phyloP scores from a whole-genome alignment of 2,329 filamentous ascomycete genomes.

The Beauveria asiatica region DNA sequence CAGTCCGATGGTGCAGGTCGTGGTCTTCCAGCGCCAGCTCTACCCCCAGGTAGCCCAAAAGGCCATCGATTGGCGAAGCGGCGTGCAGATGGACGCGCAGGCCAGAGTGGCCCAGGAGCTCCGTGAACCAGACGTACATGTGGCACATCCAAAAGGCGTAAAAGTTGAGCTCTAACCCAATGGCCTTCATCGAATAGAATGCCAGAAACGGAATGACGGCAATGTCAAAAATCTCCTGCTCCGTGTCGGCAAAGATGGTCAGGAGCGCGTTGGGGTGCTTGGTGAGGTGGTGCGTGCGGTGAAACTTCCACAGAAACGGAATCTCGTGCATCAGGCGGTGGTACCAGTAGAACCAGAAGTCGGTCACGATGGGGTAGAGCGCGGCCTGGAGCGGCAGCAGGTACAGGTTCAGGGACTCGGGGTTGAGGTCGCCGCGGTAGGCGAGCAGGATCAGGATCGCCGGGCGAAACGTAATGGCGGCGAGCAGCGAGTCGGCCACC shows the following conservation, averaged over 20 bases:
- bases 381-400: constrained; percentile 23
- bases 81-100: constrained; percentile 27
- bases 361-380: constrained; percentile 28
- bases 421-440: constrained; percentile 14
- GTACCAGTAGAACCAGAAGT: constrained; percentile 34
- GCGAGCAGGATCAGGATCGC: constrained; percentile 18
- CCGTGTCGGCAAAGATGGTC: constrained; percentile 32
- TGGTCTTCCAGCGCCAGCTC: constrained; percentile 35
- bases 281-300: constrained; percentile 36
- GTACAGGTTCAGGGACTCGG: constrained; percentile 16
- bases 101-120: constrained; percentile 30
- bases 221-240: constrained; percentile 35
- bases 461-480: constrained; percentile 16
- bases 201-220: constrained; percentile 30
- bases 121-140: constrained; percentile 32
- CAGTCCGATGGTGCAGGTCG: constrained; percentile 30
- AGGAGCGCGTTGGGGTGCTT: constrained; percentile 34
- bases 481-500: constrained; percentile 17
- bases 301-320: constrained; percentile 27
- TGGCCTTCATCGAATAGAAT: constrained; percentile 24
- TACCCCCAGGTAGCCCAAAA: constrained; percentile 23
- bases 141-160: constrained; percentile 39
- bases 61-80: constrained; percentile 25
- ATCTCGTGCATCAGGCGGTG: constrained; percentile 34
- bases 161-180: constrained; percentile 34